Evolutionary conservation across 1,284 basidiomycete genomes (phyloP), one percentile per base, ranked within the genome.

Genomic region (Apiotrichum montevideense): DNA sequence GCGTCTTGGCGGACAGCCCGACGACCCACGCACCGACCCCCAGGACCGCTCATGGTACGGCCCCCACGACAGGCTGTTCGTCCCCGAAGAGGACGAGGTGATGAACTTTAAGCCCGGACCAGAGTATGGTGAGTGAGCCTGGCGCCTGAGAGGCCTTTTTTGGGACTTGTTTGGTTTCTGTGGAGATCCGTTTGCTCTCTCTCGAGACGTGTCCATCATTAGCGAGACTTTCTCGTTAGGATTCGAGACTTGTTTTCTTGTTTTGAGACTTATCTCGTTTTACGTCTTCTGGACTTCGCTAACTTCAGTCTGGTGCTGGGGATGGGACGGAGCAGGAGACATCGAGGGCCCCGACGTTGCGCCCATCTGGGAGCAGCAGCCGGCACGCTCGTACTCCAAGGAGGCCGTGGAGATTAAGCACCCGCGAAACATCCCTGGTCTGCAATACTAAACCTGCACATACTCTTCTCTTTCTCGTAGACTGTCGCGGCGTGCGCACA

Each of bases 271-370:
- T 39, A 39, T 7, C 13, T 39, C 13, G 37, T 39, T 14, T 21
- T n/a, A 9, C 11, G 41, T 35, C 21, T 21, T 21, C 21, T 21
- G 21, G 21, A 21, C 21, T 21, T 9, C 15, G 44, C 54, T 49
- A 40, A 56, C 58, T 7, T 33, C 71, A 93, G 92, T 95, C 8
- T 96, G 92, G 92, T 96, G 92, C 73, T 96, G 93, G 93, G 93
- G 93, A 29, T 97, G 93, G 93, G 93, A 97, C 70, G 93, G 93
- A 40, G 93, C 93, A 3, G 93, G 93, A 46, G 93, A 96, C 71
- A 81, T 97, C 29, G 93, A 95, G 63, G 92, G 90, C 46, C 91
- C 90, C 0, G 90, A 77, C 63, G 90, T 96, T 4, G 93, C 96
- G 68, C 93, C 93, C 6, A 87, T 97, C 61, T 97, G 93, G 93